A percentile compares a stretch with the other conserved stretches of the same genome.
Evolutionary conservation across 1,139 yeast species (phyloP).

Genomic region (Candida tropicalis): DNA sequence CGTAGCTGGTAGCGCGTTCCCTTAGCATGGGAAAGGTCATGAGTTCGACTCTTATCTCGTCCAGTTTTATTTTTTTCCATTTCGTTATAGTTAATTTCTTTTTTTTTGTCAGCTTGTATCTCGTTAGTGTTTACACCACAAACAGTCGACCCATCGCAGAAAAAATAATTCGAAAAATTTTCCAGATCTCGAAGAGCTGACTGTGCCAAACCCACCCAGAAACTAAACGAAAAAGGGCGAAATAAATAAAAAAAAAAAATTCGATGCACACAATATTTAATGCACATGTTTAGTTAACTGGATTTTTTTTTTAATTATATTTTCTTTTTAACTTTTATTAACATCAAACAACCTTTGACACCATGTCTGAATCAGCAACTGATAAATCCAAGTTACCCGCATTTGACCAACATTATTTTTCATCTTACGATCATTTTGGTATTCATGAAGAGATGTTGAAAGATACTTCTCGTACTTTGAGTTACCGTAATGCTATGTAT

Average conservation of each 20-base stretch:
- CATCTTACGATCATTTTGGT: constrained; percentile 95
- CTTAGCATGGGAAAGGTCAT: constrained; percentile 70
- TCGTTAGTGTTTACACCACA: not conserved
- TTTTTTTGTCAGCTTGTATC: too few species aligned
- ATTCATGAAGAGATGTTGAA: constrained; percentile 99
- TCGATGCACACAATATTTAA: not conserved
- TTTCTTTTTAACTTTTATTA: not conserved
- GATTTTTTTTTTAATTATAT: not conserved
- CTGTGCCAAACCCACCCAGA: too few species aligned
- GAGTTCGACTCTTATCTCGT: constrained; percentile 71
- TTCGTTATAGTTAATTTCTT: not conserved
- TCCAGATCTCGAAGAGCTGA: constrained; percentile 2
- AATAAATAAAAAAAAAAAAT: not conserved
- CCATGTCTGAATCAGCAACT: constrained; percentile 43
- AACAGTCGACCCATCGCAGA: constrained; percentile 2
- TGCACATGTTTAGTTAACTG: not conserved
- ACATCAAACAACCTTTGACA: not conserved
- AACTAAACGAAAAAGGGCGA: not conserved
- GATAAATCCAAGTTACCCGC: constrained; percentile 56
- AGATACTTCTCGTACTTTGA: constrained; percentile 88
- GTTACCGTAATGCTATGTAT: constrained; percentile 91
- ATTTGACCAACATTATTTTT: constrained; percentile 89
- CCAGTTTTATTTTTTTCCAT: constrained; percentile 38
- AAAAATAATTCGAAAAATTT: constrained; percentile 2
- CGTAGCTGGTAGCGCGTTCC: constrained; percentile 74